Evolutionary conservation across 2,329 filamentous ascomycete genomes (phyloP).

Genomic region (Nigrospora osmanthi): DNA sequence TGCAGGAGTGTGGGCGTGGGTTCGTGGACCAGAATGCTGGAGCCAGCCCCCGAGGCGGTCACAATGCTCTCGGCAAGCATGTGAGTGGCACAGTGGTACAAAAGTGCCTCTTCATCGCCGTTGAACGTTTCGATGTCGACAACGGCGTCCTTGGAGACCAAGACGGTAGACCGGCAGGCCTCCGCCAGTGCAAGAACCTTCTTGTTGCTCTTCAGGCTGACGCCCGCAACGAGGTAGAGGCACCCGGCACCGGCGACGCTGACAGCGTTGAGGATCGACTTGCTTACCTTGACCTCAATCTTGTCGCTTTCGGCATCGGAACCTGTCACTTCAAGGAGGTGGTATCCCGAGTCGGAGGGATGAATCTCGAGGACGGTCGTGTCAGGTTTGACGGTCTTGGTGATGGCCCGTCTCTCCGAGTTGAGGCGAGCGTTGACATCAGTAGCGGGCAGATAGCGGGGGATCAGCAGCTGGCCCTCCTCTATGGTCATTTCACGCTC

Average conservation of each 20-base stretch:
- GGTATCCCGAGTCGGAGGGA: not conserved
- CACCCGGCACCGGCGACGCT: not conserved
- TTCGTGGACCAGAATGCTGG: not conserved
- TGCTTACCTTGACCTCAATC: not conserved
- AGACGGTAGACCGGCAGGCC: not conserved
- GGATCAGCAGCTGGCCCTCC: not conserved
- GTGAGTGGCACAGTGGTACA: not conserved
- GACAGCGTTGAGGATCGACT: not conserved
- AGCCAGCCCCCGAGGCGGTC: not conserved
- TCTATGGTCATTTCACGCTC: not conserved
- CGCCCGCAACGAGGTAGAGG: not conserved
- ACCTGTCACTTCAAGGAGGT: not conserved
- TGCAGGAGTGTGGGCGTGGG: not conserved
- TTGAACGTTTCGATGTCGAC: not conserved
- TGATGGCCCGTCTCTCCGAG: not conserved
- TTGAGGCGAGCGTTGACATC: conserved; percentile 9
- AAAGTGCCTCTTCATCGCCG: not conserved
- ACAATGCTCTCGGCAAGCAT: not conserved
- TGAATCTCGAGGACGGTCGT: not conserved
- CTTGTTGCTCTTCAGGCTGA: not conserved
- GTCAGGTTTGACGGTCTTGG: not conserved
- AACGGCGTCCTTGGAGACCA: not conserved
- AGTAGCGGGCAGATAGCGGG: not conserved
- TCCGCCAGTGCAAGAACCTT: not conserved
- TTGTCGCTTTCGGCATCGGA: not conserved